Percentiles rank a stretch among this genome's conserved stretches.
These are phyloP conservation scores for Podaxis sp. DNA, from an alignment of 768 basidiomycete genomes.

Conservation along the genomic window DNA sequence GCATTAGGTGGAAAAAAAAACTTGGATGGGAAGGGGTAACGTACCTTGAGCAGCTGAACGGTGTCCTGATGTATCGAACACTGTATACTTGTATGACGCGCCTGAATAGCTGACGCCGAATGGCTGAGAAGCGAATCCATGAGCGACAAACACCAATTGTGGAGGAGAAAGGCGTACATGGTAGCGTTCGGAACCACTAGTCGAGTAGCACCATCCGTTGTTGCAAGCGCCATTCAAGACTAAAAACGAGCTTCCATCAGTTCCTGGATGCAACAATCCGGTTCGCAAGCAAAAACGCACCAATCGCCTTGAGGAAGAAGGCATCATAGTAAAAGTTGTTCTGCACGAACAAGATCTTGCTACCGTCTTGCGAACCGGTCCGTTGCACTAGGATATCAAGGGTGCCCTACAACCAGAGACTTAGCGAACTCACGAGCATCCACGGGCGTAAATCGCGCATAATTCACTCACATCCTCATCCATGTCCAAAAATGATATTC, in stretches of 20 bases:
- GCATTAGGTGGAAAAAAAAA: constrained; percentile 9
- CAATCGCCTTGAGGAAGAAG: constrained; percentile 96
- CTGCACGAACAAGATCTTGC: constrained; percentile 78
- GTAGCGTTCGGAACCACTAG: constrained; percentile 62
- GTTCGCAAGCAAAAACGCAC: constrained; percentile 40
- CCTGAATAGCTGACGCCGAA: constrained; percentile 95
- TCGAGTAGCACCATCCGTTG: constrained; percentile 70
- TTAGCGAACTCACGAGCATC: background rate
- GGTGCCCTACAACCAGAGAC: constrained; percentile 53
- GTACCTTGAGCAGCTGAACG: constrained; percentile 88
- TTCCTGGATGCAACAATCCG: background rate
- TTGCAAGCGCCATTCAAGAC: constrained; percentile 93
- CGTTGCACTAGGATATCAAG: constrained; percentile 93
- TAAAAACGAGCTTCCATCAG: constrained; percentile 24
- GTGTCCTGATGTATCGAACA: constrained; percentile 85
- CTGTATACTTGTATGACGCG: constrained; percentile 95
- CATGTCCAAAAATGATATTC: constrained; percentile 82
- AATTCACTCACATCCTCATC: constrained; percentile 89
- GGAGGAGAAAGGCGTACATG: constrained; percentile 51
- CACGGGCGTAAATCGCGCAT: background rate
- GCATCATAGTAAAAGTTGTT: constrained; percentile 99
- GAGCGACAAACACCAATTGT: background rate
- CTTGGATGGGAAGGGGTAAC: constrained; percentile 11
- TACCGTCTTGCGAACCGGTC: constrained; percentile 60
- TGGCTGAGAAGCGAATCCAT: constrained; percentile 49